A percentile compares a stretch with the other conserved stretches of the same genome.
Evolutionary conservation across 768 basidiomycete genomes (phyloP).

Genomic region (Pleurotus platypus): DNA sequence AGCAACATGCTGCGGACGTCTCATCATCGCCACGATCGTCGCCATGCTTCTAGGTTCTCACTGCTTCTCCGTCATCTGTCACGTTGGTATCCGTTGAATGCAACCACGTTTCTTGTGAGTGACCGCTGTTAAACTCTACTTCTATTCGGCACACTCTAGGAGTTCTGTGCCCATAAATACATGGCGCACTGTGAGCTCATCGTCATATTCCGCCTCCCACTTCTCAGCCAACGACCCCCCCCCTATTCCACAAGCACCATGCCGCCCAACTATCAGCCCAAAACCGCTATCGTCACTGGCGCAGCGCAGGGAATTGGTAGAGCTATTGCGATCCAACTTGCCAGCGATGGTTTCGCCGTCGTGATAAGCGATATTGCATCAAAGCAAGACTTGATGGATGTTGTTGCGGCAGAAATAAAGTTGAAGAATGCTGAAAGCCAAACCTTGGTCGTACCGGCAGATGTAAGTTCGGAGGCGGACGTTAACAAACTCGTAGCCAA

Average conservation of each 20-base stretch:
- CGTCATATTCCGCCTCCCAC: too few species aligned
- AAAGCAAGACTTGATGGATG: conserved; percentile 15
- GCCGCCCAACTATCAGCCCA: neutral
- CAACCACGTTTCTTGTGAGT: too few species aligned
- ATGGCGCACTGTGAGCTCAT: too few species aligned
- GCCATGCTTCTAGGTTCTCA: too few species aligned
- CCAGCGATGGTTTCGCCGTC: conserved; percentile 27
- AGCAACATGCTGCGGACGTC: too few species aligned
- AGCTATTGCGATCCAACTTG: conserved; percentile 28
- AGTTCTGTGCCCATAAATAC: too few species aligned
- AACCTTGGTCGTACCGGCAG: conserved; percentile 16
- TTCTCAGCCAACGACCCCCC: neutral
- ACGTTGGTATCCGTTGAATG: too few species aligned
- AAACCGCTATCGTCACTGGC: conserved; percentile 27
- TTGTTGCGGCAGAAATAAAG: conserved; percentile 21
- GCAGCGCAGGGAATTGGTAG: conserved; percentile 30
- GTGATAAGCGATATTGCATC: conserved; percentile 23
- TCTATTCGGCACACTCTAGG: too few species aligned
- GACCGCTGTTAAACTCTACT: too few species aligned
- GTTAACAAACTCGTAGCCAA: conserved; percentile 24
- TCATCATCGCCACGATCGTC: too few species aligned
- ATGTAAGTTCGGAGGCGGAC: conserved; percentile 24
- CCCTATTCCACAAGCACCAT: neutral
- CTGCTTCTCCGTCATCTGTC: too few species aligned
- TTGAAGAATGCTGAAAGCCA: conserved; percentile 13